A percentile compares a stretch with the other conserved stretches of the same genome.
phyloP scores from a whole-genome alignment of 2,329 filamentous ascomycete genomes.

The Gliomastix tumulicola region DNA sequence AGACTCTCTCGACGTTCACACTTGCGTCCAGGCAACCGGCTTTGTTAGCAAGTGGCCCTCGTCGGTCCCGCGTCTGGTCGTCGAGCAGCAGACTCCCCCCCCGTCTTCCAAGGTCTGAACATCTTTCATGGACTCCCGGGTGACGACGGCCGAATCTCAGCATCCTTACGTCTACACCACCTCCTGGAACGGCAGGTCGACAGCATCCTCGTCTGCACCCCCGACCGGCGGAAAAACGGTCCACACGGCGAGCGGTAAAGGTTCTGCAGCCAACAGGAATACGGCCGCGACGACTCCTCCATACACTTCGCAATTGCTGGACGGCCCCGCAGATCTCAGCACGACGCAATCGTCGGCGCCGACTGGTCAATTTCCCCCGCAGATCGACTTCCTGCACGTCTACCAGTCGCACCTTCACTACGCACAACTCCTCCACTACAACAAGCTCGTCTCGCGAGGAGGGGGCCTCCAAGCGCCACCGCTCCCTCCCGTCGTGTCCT shows the following conservation, averaged over 20 bases:
- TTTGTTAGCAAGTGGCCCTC: no score
- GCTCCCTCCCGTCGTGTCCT: slow-evolving; percentile 46
- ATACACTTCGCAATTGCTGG: slow-evolving; percentile 11
- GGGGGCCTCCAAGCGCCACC: slow-evolving; percentile 50
- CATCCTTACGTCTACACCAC: slow-evolving; percentile 22
- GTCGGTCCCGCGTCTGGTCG: no score
- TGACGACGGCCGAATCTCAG: slow-evolving; percentile 26
- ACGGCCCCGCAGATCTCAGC: slow-evolving; percentile 12
- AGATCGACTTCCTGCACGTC: slow-evolving; percentile 48
- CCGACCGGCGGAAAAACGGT: no score
- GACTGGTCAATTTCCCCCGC: slow-evolving; percentile 23
- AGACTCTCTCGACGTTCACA: no score
- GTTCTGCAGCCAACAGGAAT: background rate
- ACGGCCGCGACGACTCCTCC: background rate
- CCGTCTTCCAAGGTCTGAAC: no score
- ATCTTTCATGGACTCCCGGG: slow-evolving; percentile 32
- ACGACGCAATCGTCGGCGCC: slow-evolving; percentile 7
- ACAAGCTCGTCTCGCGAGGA: slow-evolving; percentile 54
- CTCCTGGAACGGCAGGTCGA: background rate
- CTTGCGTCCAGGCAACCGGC: no score
- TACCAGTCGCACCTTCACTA: slow-evolving; percentile 53
- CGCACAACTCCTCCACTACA: slow-evolving; percentile 58
- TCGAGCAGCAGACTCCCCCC: no score
- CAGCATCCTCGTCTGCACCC: background rate
- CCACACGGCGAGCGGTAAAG: no score